Conservation (phyloP, 1,284 basidiomycete genomes). For the Leccinum pachyderme region DNA sequence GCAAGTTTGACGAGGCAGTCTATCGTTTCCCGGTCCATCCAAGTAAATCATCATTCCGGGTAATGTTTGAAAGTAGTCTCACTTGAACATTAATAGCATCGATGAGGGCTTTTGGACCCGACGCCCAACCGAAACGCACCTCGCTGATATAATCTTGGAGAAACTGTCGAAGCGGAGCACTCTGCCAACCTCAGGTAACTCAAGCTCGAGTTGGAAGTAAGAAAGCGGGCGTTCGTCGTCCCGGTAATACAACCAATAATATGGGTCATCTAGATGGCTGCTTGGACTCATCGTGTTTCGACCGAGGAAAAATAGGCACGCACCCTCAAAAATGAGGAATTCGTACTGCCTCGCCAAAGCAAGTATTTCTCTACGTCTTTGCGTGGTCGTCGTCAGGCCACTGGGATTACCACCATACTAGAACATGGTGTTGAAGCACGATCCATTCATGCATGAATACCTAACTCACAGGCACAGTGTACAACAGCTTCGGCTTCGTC, state of each 20-base stretch:
- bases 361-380: constrained; percentile 74
- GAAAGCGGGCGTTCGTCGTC: constrained; percentile 54
- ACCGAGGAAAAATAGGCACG: background rate
- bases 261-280: constrained; percentile 58
- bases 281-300: background rate
- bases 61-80: constrained; percentile 24
- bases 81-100: constrained; percentile 71
- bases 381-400: constrained; percentile 68
- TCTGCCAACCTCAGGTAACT: constrained; percentile 59
- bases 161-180: constrained; percentile 83
- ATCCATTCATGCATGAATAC: background rate
- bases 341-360: constrained; percentile 68
- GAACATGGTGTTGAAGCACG: background rate
- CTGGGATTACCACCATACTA: constrained; percentile 80
- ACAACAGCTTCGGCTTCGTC: constrained; percentile 75
- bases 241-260: constrained; percentile 37
- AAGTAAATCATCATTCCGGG: background rate
- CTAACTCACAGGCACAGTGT: constrained; percentile 66
- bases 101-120: constrained; percentile 71
- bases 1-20: constrained; percentile 74
- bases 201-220: constrained; percentile 73
- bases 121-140: constrained; percentile 77
- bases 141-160: constrained; percentile 82
- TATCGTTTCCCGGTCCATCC: constrained; percentile 23
- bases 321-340: constrained; percentile 79